Evolutionary conservation across 805 yeast species (phyloP), one percentile per base, ranked within the genome.

Genomic region (Yarrowia alimentaria): DNA sequence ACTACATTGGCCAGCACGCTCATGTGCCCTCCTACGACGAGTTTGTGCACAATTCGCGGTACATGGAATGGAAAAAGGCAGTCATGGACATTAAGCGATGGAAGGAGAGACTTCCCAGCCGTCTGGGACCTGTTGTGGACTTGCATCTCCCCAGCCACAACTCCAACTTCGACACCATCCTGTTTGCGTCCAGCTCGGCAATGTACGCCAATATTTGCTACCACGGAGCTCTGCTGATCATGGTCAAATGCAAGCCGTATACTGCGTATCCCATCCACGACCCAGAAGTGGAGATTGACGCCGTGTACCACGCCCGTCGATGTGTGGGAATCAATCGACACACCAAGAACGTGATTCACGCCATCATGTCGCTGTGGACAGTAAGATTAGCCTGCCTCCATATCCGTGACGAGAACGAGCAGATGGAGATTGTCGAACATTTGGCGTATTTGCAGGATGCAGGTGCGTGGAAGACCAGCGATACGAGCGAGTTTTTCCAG

Each of bases 191-290:
- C 1, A 11, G 19, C 3, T 26, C 47, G 11, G 47, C 47, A 6
- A 40, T 40, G 47, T 40, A 40, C 33, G 47, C 47, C 7, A 40
- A 40, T 16, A 26, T 40, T 26, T 40, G 47, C 14, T 40, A 40
- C 26, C 47, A 40, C 19, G 47, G 47, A n/a, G 33, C 33, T 1
- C 3, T 40, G 17, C 13, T 40, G 13, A 18, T 40, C 13, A 28
- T 40, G 33, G 13, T 26, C 33, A 26, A 28, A 7, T 26, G 47
- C 47, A 40, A 40, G 19, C 47, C 47, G 14, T 40, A 40, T 25
- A 40, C 47, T 5, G 47, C 47, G 1, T 40, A 40, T n/a, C 47
- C 47, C 13, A 40, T 40, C 5, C 47, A 40, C 6, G 47, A 40
- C 17, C 47, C 47, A 0, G 47, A 40, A n/a, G 47, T 14, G 17